Evolutionary conservation across 768 basidiomycete species (phyloP).

Genomic region (Pleurotus tuoliensis): DNA sequence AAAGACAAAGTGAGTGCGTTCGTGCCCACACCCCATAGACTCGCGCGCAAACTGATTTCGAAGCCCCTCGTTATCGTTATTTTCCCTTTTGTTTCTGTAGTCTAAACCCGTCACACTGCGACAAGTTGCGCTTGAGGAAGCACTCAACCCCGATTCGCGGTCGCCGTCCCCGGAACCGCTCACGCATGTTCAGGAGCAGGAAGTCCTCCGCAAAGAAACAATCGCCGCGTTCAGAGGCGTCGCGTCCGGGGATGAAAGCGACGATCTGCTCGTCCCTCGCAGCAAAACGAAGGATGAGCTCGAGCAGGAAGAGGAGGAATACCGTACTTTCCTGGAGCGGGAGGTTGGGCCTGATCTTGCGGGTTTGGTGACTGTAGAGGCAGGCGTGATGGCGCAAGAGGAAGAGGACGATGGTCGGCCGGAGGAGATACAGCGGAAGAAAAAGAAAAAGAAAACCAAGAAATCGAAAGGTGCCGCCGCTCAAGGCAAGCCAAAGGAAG

Average conservation of each 20-base stretch:
- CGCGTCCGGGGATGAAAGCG: constrained; percentile 40
- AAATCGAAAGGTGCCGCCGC: constrained; percentile 17
- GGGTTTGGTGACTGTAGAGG: constrained; percentile 60
- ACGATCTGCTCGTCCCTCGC: constrained; percentile 68
- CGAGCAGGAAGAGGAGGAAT: constrained; percentile 81
- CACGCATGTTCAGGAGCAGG: constrained; percentile 83
- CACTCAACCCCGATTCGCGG: constrained; percentile 47
- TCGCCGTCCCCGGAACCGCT: constrained; percentile 54
- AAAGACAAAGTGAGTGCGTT: constrained; percentile 48
- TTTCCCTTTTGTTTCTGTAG: constrained; percentile 24
- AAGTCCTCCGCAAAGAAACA: constrained; percentile 70
- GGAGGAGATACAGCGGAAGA: constrained; percentile 30
- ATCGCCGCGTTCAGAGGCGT: constrained; percentile 74
- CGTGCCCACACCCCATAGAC: background rate
- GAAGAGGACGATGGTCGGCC: constrained; percentile 27
- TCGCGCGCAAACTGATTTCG: background rate
- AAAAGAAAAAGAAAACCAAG: constrained; percentile 24
- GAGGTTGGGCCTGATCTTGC: constrained; percentile 77
- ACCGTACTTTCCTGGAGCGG: constrained; percentile 73
- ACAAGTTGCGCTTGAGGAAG: constrained; percentile 65
- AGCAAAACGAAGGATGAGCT: constrained; percentile 77
- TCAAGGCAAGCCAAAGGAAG: constrained; percentile 42
- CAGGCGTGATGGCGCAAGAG: constrained; percentile 20
- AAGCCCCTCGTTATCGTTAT: background rate
- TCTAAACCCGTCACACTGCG: constrained; percentile 72